These are phyloP conservation scores for Coffea canephora DNA, from an alignment of 257 asterid genomes.

Conservation along the genomic window DNA sequence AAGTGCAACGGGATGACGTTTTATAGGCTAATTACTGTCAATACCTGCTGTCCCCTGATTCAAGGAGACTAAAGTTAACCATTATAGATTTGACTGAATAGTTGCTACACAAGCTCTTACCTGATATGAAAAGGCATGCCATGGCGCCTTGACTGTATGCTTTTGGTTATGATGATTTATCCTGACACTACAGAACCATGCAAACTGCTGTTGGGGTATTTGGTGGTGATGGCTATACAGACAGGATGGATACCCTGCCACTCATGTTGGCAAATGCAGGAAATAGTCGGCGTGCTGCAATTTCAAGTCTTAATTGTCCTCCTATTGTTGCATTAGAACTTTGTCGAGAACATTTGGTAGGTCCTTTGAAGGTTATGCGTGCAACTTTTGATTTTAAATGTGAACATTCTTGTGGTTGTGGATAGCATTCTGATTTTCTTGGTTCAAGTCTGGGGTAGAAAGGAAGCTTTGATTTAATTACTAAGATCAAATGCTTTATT, in stretches of 20 bases:
- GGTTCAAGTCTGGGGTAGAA: background rate
- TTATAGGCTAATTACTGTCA: background rate
- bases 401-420: constrained; percentile 1
- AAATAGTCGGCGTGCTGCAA: constrained; percentile 68
- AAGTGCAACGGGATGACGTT: too few relatives aligned
- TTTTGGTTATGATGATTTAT: constrained; percentile 15
- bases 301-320: constrained; percentile 76
- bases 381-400: background rate
- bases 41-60: background rate
- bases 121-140: background rate
- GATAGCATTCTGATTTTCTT: constrained; percentile 1
- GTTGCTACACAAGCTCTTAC: background rate
- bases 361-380: constrained; percentile 17
- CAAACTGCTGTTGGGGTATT: constrained; percentile 96
- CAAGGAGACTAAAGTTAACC: background rate
- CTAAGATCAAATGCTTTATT: background rate
- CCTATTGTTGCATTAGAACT: constrained; percentile 80
- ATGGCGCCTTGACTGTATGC: background rate
- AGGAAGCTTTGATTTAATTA: background rate
- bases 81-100: background rate
- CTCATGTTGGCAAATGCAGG: constrained; percentile 91
- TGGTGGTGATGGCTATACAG: constrained; percentile 76
- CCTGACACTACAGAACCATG: constrained; percentile 55
- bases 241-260: constrained; percentile 59
- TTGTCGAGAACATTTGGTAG: constrained; percentile 95